Evolutionary conservation across 2,329 filamentous ascomycete species (phyloP).

Genomic region (Microcyclosporella mali): DNA sequence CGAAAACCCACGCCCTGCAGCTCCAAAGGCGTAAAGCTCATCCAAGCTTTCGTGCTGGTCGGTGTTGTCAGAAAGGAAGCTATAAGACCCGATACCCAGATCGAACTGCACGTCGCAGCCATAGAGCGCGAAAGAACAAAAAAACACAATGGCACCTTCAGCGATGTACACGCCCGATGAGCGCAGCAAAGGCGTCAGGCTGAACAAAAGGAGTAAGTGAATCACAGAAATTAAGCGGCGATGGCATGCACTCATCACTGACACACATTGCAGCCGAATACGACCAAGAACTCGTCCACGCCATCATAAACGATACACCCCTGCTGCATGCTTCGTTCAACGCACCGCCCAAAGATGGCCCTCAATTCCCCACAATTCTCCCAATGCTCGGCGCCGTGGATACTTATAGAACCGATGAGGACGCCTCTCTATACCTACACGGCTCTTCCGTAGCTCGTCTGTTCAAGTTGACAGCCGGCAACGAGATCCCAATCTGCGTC

Average conservation of each 20-base stretch:
- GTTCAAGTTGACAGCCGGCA: slow-evolving; percentile 55
- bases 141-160: slow-evolving; percentile 9
- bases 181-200: slow-evolving; percentile 25
- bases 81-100: background rate
- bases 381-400: slow-evolving; percentile 85
- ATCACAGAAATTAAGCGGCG: background rate
- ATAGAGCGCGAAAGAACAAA: background rate
- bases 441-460: slow-evolving; percentile 76
- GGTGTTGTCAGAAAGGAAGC: too few relatives aligned
- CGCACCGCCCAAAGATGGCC: slow-evolving; percentile 46
- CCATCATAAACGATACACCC: slow-evolving; percentile 66
- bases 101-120: background rate
- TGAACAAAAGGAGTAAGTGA: slow-evolving; percentile 14
- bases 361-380: slow-evolving; percentile 65
- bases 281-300: slow-evolving; percentile 65
- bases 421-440: slow-evolving; percentile 70
- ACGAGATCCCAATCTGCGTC: slow-evolving; percentile 60
- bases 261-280: slow-evolving; percentile 58
- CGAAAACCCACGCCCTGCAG: too few relatives aligned
- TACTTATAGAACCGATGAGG: slow-evolving; percentile 61
- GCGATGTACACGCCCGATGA: slow-evolving; percentile 25
- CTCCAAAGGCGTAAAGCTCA: too few relatives aligned
- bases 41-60: too few relatives aligned
- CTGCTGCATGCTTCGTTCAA: slow-evolving; percentile 78
- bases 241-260: too few relatives aligned